Evolutionary conservation across 306 rosid genomes (phyloP), one percentile per base, ranked within the genome.

Genomic region (Glycine latifolia): DNA sequence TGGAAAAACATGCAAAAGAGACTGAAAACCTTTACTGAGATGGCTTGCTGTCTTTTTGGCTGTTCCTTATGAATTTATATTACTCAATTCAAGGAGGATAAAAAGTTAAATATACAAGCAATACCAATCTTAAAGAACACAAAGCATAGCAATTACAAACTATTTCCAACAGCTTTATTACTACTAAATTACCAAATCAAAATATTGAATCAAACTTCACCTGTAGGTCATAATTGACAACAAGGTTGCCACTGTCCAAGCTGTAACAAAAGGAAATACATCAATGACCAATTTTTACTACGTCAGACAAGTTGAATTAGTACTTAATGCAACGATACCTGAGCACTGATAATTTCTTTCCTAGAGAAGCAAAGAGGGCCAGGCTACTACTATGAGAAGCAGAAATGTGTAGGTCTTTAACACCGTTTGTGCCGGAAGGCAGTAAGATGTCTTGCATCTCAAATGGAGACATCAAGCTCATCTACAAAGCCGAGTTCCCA

Each of bases 381-480:
- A 89, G 91, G 65, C 82, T 83, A 80, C 80, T 83, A 26, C 31
- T 26, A 80, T 69, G 63, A 54, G 81, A 79, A 66, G 97, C 94
- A 76, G 90, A 95, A 83, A 93, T 74, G 46, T 70, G 93, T 35
- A 95, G 71, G 86, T 95, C 99, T 88, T 81, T 93, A 73, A 95
- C 83, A 56, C 80, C 88, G 80, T 65, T 84, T 68, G 85, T 59
- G 72, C 75, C 31, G 7, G 91, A 80, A 86, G 98, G 98, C 47
- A 95, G 91, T 31, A 88, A 10, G 79, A 90, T 88, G 86, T 95
- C 94, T 67, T 91, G 93, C 85, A 81, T 88, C 79, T 93, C 99
- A 88, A 84, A 79, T 41, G 98, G 97, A 89, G 89, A 78, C 58
- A 93, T 81, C 89, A 93, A 80, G 92, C 99, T 93, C 84, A 91